Evolutionary conservation across 2,329 filamentous ascomycete species (phyloP).

Genomic region (Nakataea oryzae): DNA sequence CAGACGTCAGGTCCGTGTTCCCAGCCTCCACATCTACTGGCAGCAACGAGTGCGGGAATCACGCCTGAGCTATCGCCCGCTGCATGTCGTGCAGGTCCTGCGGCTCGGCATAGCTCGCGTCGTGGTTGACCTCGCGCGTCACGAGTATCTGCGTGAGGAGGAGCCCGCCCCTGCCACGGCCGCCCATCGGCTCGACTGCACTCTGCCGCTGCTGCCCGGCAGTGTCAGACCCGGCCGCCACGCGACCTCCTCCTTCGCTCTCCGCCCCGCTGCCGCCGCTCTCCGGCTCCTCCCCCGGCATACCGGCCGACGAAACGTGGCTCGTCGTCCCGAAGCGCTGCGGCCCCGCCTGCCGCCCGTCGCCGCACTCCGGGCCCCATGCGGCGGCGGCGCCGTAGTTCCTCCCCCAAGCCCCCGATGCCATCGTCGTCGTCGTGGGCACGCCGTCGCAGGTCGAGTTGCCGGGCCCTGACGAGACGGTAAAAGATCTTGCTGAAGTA

Average conservation of each 20-base stretch:
- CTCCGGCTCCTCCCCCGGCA: neutral
- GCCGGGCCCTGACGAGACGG: no score
- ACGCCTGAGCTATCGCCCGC: neutral
- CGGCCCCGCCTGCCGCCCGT: no score
- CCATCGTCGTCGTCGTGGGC: neutral
- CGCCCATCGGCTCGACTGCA: neutral
- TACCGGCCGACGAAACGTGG: neutral
- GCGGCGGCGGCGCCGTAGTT: no score
- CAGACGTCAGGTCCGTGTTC: neutral
- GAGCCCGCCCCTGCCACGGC: no score
- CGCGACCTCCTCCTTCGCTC: neutral
- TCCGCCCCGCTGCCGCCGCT: neutral
- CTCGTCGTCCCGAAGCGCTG: neutral
- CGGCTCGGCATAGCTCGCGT: neutral
- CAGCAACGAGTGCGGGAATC: neutral
- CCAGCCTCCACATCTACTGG: neutral
- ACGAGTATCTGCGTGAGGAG: neutral
- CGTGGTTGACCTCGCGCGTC: neutral
- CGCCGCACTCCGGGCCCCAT: no score
- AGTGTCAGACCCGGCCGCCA: no score
- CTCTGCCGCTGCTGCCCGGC: no score
- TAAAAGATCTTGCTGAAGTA: no score
- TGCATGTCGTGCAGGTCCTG: neutral
- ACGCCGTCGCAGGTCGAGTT: no score
- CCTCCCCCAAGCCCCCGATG: no score